phyloP scores from a whole-genome alignment of 2,329 filamentous ascomycete species.

The Scedosporium apiospermum region DNA sequence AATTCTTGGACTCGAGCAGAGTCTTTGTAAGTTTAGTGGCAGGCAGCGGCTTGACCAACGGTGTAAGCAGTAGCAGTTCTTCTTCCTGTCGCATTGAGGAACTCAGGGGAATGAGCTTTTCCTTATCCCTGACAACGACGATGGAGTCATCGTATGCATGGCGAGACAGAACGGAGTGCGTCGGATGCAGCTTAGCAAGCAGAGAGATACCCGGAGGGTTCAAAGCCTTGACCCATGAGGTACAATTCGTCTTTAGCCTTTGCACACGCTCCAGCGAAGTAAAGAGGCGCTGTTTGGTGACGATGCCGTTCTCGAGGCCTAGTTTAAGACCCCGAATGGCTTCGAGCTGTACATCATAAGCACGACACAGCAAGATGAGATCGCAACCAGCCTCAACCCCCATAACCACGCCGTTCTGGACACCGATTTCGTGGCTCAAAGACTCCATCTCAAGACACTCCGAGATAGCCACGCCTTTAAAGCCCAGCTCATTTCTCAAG shows the following conservation, averaged over 20 bases:
- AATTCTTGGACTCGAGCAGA: constrained; percentile 45
- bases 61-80: constrained; percentile 81
- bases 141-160: constrained; percentile 89
- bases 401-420: constrained; percentile 94
- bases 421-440: constrained; percentile 89
- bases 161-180: constrained; percentile 71
- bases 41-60: constrained; percentile 83
- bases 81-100: constrained; percentile 75
- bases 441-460: constrained; percentile 97
- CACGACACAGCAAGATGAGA: constrained; percentile 77
- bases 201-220: constrained; percentile 72
- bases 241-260: constrained; percentile 72
- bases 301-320: constrained; percentile 83
- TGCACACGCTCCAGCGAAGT: constrained; percentile 73
- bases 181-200: constrained; percentile 71
- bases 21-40: constrained; percentile 75
- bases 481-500: constrained; percentile 78
- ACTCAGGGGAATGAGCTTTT: constrained; percentile 72
- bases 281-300: constrained; percentile 69
- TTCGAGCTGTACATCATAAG: constrained; percentile 81
- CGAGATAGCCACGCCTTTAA: constrained; percentile 86
- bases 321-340: constrained; percentile 84
- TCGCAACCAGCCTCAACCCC: constrained; percentile 95
- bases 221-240: constrained; percentile 85
- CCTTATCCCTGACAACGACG: constrained; percentile 83